A percentile compares a stretch with the other conserved stretches of the same genome.
Conservation (phyloP, 169 alveolate species). For the Plasmodium coatneyi region DNA sequence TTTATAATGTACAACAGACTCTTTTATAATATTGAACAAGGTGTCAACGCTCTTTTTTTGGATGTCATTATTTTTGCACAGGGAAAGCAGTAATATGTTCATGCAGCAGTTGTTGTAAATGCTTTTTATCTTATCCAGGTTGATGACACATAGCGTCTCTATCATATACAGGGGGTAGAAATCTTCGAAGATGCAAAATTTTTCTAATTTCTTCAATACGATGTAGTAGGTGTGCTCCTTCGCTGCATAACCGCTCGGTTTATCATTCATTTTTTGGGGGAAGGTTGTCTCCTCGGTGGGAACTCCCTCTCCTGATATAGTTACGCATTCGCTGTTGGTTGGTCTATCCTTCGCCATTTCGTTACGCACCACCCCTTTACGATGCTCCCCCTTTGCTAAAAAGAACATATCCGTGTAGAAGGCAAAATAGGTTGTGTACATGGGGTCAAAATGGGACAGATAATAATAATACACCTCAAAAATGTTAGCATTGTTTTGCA, state of each 20-base stretch:
- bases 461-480: conserved; percentile 67
- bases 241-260: not conserved
- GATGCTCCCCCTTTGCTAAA: not conserved
- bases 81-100: conserved; percentile 37
- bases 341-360: not conserved
- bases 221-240: conserved; percentile 18
- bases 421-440: conserved; percentile 22
- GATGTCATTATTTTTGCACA: conserved; percentile 69
- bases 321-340: not conserved
- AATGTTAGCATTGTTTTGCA: conserved; percentile 18
- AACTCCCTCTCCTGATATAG: not conserved
- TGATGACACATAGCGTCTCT: conserved; percentile 67
- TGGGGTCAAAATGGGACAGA: conserved; percentile 62
- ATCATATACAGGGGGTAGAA: conserved; percentile 72
- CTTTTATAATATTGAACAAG: conserved; percentile 63
- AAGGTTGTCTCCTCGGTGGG: not conserved
- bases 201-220: conserved; percentile 59
- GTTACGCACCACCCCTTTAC: not conserved
- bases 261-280: not conserved
- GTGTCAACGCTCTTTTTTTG: conserved; percentile 69
- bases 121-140: conserved; percentile 32
- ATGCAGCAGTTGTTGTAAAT: conserved; percentile 70
- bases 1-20: conserved; percentile 42
- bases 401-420: conserved; percentile 42
- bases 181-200: conserved; percentile 70